These are phyloP conservation scores for Acacia crassicarpa DNA, from an alignment of 306 rosid genomes.

Conservation along the genomic window DNA sequence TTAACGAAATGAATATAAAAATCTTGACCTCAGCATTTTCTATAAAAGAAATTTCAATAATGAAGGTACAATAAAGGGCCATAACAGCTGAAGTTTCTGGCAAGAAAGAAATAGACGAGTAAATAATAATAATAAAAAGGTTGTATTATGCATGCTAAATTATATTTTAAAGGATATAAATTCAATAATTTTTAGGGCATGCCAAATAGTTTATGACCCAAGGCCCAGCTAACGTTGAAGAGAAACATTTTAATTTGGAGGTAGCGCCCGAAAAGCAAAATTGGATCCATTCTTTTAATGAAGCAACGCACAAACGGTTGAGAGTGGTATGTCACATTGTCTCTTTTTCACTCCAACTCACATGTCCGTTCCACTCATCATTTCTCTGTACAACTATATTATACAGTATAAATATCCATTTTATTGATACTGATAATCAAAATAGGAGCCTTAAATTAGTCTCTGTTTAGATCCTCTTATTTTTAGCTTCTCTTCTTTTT, in stretches of 20 bases:
- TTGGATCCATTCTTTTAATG: neutral
- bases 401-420: neutral
- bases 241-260: neutral
- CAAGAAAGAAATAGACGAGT: too few relatives aligned
- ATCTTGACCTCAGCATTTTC: too few relatives aligned
- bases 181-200: neutral
- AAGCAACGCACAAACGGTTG: neutral
- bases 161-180: neutral
- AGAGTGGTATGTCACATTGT: neutral
- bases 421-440: neutral
- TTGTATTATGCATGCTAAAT: neutral
- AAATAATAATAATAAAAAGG: neutral
- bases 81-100: neutral
- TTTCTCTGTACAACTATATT: neutral
- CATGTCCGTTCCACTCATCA: neutral
- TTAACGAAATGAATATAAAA: fast-evolving
- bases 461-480: too few relatives aligned
- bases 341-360: neutral
- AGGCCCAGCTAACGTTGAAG: neutral
- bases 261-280: neutral
- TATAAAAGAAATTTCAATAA: neutral
- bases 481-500: too few relatives aligned
- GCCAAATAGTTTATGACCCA: neutral
- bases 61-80: neutral
- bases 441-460: too few relatives aligned